Conservation (phyloP, 768 basidiomycete species). For the Amanita rubescens region DNA sequence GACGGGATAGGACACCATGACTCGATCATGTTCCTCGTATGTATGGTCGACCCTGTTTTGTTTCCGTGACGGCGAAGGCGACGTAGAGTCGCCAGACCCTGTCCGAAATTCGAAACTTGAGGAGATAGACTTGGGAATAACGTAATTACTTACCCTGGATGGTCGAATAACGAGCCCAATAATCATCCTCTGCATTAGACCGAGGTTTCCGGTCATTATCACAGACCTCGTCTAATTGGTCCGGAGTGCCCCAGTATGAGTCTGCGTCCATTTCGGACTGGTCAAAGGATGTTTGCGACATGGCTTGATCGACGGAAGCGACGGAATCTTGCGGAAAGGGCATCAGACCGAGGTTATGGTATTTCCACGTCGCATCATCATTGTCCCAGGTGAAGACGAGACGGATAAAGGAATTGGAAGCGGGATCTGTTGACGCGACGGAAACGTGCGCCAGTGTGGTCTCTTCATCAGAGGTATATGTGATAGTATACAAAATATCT, state of each 20-base stretch:
- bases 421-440: constrained; percentile 27
- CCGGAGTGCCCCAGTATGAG: constrained; percentile 67
- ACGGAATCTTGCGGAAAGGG: constrained; percentile 51
- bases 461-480: constrained; percentile 41
- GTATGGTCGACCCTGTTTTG: constrained; percentile 17
- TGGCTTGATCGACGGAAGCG: constrained; percentile 22
- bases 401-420: constrained; percentile 32
- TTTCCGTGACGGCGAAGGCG: constrained; percentile 43
- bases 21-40: constrained; percentile 18
- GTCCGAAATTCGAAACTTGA: neutral
- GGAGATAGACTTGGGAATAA: neutral
- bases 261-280: constrained; percentile 38
- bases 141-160: constrained; percentile 52
- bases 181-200: constrained; percentile 47
- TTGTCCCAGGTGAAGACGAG: constrained; percentile 65
- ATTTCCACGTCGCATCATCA: constrained; percentile 46
- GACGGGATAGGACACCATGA: constrained; percentile 26
- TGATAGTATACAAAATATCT: constrained; percentile 16
- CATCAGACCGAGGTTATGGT: constrained; percentile 63
- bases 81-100: constrained; percentile 34
- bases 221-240: constrained; percentile 22
- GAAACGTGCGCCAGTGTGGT: constrained; percentile 49
- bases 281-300: constrained; percentile 21
- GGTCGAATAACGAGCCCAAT: constrained; percentile 68
- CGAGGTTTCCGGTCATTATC: constrained; percentile 14